phyloP scores from a whole-genome alignment of 2,329 filamentous ascomycete genomes.

The Whalleya microplaca region DNA sequence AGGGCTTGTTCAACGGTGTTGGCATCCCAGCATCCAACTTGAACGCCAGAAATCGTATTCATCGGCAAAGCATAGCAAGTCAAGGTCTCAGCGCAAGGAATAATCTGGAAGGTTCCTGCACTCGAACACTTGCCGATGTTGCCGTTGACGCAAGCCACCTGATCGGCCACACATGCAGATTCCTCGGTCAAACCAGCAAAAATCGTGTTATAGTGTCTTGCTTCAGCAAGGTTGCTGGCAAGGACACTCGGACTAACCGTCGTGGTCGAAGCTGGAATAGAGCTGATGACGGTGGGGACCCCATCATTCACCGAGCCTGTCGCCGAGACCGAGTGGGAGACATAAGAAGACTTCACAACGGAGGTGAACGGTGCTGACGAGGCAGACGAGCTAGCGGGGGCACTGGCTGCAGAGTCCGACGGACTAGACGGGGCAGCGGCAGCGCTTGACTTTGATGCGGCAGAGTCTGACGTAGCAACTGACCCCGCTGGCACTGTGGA shows the following conservation, averaged over 20 bases:
- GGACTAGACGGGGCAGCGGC: background rate
- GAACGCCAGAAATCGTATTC: constrained; percentile 50
- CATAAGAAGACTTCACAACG: constrained; percentile 23
- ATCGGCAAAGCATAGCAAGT: constrained; percentile 60
- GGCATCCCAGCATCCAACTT: constrained; percentile 51
- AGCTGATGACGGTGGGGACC: constrained; percentile 48
- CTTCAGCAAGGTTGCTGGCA: constrained; percentile 49
- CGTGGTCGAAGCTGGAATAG: constrained; percentile 41
- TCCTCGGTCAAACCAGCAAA: constrained; percentile 49
- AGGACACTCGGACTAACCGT: constrained; percentile 48
- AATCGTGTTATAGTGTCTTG: constrained; percentile 50
- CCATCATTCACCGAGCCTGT: constrained; percentile 43
- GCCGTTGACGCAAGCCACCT: constrained; percentile 58
- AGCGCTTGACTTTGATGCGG: constrained; percentile 2
- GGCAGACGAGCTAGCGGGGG: constrained; percentile 3
- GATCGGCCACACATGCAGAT: constrained; percentile 50
- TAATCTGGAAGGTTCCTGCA: constrained; percentile 47
- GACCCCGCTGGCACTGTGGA: constrained; percentile 21
- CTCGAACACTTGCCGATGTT: constrained; percentile 51
- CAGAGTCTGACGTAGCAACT: constrained; percentile 3
- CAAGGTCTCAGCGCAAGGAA: constrained; percentile 38
- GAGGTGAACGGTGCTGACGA: constrained; percentile 16
- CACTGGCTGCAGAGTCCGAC: constrained; percentile 2
- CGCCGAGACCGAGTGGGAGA: constrained; percentile 32
- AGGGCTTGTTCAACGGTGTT: constrained; percentile 48